phyloP scores from a whole-genome alignment of 1,139 yeast genomes.

The Lodderomyces pseudojiufengensis region DNA sequence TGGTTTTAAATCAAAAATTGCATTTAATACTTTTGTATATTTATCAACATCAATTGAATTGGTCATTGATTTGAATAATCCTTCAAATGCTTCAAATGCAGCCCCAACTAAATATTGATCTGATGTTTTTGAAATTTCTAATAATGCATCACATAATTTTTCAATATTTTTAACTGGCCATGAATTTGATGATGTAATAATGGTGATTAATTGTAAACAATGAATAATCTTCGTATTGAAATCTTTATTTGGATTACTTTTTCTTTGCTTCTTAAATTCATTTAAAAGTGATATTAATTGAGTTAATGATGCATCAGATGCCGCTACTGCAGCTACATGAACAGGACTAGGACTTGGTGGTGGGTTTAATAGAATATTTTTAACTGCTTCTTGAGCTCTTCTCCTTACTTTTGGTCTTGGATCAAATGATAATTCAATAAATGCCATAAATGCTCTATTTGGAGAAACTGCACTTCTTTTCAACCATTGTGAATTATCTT shows the following conservation, averaged over 20 bases:
- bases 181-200: slow-evolving; percentile 67
- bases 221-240: slow-evolving; percentile 63
- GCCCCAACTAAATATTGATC: slow-evolving; percentile 81
- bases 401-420: slow-evolving; percentile 94
- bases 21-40: slow-evolving; percentile 60
- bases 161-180: slow-evolving; percentile 79
- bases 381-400: slow-evolving; percentile 87
- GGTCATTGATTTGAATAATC: slow-evolving; percentile 72
- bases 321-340: slow-evolving; percentile 69
- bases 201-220: slow-evolving; percentile 65
- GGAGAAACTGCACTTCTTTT: slow-evolving; percentile 60
- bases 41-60: slow-evolving; percentile 61
- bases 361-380: slow-evolving; percentile 57
- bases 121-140: slow-evolving; percentile 74
- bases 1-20: slow-evolving; percentile 78
- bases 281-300: slow-evolving; percentile 46
- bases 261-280: slow-evolving; percentile 17
- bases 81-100: slow-evolving; percentile 83
- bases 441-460: slow-evolving; percentile 74
- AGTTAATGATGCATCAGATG: slow-evolving; percentile 67
- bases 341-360: slow-evolving; percentile 74
- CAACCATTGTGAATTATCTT: slow-evolving; percentile 76
- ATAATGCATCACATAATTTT: slow-evolving; percentile 67
- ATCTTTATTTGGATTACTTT: slow-evolving; percentile 44
- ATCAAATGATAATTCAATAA: slow-evolving; percentile 77